Base-by-base conservation (phyloP, 2,329 filamentous ascomycete genomes). In the Dendryphion nanum region DNA sequence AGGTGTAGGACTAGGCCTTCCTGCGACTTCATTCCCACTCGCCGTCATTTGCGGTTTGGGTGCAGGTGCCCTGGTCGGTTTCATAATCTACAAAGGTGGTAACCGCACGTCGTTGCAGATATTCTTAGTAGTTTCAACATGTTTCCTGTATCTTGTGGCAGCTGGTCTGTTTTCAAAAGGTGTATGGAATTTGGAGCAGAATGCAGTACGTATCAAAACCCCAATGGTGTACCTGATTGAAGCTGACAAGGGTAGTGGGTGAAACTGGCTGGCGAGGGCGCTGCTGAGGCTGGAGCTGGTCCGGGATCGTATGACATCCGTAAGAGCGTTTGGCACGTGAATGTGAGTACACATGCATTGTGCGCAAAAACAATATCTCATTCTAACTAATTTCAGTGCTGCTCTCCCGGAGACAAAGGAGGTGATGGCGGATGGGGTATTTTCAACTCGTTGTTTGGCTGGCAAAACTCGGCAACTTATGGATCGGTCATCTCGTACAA, bases 401-500 rank as follows among this genome's bases (percentile, higher is more conserved):
- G 87, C 63, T 90, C 79, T 53, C 84, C 88, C 0, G 69, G 81
- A 36, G 66, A 83, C 26, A 82, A 87, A 45, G n/a, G n/a, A 10
- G 84, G 85, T 18, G 84, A 84, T 33, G 82, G 83, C 24, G 86
- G 85, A 30, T 95, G 88, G 89, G 87, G 86, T 38, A 81, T 95
- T 49, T 89, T 95, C 74, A 91, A 94, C 54, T 82, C 86, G 41
- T 75, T 95, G 37, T 74, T 95, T 8, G 89, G 89, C 41, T 95
- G 89, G 89, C 79, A 82, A 44, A 95, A 95, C 70, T 88, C 85
- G 10, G 89, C 86, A 4, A 94, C 89, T 2, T 89, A 91, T 54
- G 88, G 89, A 35, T 90, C 86, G 1, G 85, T 95, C 47, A 81
- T 95, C 46, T 82, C 85, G 1, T 95, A 95, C 70, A 94, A 93